Evolutionary conservation across 2,329 filamentous ascomycete genomes (phyloP), one percentile per base, ranked within the genome.

Genomic region (Cryphonectria parasitica): DNA sequence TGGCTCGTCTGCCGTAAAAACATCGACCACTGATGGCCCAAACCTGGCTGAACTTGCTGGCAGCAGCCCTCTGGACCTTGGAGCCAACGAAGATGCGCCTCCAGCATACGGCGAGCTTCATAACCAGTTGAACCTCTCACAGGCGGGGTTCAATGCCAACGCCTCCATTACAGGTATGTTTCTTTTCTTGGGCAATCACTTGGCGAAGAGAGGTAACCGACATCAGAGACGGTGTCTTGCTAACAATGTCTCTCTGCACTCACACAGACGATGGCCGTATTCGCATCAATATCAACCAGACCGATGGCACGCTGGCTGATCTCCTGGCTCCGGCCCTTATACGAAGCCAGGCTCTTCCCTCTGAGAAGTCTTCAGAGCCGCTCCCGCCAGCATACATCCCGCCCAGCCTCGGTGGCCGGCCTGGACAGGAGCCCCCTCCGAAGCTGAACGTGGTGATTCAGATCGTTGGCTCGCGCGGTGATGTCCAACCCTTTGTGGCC

Each of bases 271-370:
- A 95, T 81, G 93, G 93, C 34, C 89, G 93, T 77, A 86, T 96
- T 75, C 90, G 94, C 77, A 94, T 96, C 82, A 90, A 90, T 73
- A 93, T 96, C 80, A 90, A 91, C 77, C 90, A 94, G 78, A 90
- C 89, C 74, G 90, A 87, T 74, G 82, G 85, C 68, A 87, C 87
- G 68, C 83, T 95, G 4, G 89, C 91, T 2, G 88, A 90, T 71
- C 83, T 95, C 17, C 85, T 95, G 36, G 86, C 88, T 0, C 90
- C 91, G 3, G 88, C 90, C 10, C 78, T 94, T 56, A 3, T 62
- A 0, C 81, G 86, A 72, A 83, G 84, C 73, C 85, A 91, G 75
- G 80, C 89, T 34, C 81, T 89, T 31, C 82, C 84, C 49, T 81
- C 86, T 60, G 81, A 74, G 36, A 76, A 77, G 17, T 49, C 68